Evolutionary conservation across 2,329 filamentous ascomycete species (phyloP), one percentile per base, ranked within the genome.

Genomic region (Xylariaceae sp.): DNA sequence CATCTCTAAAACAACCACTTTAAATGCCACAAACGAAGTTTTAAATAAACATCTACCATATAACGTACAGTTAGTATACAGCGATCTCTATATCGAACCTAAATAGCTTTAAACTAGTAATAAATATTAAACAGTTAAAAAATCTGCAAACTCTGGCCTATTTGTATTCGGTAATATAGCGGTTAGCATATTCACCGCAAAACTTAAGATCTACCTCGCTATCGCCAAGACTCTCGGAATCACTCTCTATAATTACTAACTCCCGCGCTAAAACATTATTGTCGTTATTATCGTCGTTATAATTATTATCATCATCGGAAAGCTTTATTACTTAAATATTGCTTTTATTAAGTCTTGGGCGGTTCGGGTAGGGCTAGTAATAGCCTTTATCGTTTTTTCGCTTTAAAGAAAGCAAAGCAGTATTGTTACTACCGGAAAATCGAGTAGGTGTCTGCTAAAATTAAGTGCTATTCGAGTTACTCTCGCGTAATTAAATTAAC

Each of bases 21-120:
- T 31, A 33, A 16, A 31, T 47, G 22, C 16, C 31, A 41, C 16
- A 14, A 17, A 47, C 22, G 39, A 18, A 22, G 31, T 41, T 22
- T 41, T 47, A 31, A 17, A n/a, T 47, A 33, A 47, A 13, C 14
- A 47, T 40, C 31, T 41, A 47, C 22, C 31, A 47, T 47, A 47
- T 47, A 18, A 14, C 16, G n/a, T 47, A 19, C 33, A 47, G 16
- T 16, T 47, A 41, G 16, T 47, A 47, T 11, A 16, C 19, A 7
- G 38, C 38, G 17, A 47, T 47, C 22, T 47, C 31, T 31, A 47
- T 47, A 42, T 4, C 18, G 16, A 47, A 47, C 45, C 28, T 33
- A 33, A 12, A 16, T 17, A 17, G 38, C 22, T 40, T 47, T 40
- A 47, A 13, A 16, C 22, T 47, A 22, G 38, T 47, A 47, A 28